Percentiles rank a stretch among this genome's conserved stretches.
Conservation (phyloP, 768 basidiomycete species). For the Tricholoma hemisulphureum region DNA sequence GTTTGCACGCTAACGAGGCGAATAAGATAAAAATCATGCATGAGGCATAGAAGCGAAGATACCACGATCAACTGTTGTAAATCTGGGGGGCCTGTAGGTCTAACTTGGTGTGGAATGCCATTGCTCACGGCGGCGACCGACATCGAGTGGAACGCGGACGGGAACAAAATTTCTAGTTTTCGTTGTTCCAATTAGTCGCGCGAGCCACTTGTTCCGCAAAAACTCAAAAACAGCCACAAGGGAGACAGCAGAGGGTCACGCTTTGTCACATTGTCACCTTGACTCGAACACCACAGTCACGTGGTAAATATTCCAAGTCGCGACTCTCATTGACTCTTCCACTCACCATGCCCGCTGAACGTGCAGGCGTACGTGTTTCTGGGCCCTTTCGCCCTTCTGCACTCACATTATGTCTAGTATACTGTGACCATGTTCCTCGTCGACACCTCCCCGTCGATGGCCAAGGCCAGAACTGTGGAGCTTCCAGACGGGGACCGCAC, state of each 20-base stretch:
- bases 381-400: not conserved
- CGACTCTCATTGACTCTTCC: slow-evolving; percentile 19
- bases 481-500: slow-evolving; percentile 48
- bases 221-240: slow-evolving; percentile 20
- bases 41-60: slow-evolving; percentile 18
- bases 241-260: slow-evolving; percentile 25
- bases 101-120: slow-evolving; percentile 30
- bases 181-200: slow-evolving; percentile 22
- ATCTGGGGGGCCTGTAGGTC: slow-evolving; percentile 33
- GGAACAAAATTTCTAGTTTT: not conserved
- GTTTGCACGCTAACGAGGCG: slow-evolving; percentile 40
- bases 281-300: slow-evolving; percentile 23
- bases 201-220: slow-evolving; percentile 14
- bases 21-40: slow-evolving; percentile 12
- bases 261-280: slow-evolving; percentile 24
- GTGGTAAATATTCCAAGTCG: slow-evolving; percentile 32
- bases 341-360: slow-evolving; percentile 67
- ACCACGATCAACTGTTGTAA: slow-evolving; percentile 45
- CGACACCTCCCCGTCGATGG: slow-evolving; percentile 89
- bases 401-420: slow-evolving; percentile 46
- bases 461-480: slow-evolving; percentile 53
- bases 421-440: slow-evolving; percentile 88
- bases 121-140: slow-evolving; percentile 42
- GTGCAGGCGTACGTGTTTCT: slow-evolving; percentile 67
- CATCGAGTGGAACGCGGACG: slow-evolving; percentile 24